Base-by-base conservation (phyloP, 2,329 filamentous ascomycete species). In the Metarhizium guizhouense region DNA sequence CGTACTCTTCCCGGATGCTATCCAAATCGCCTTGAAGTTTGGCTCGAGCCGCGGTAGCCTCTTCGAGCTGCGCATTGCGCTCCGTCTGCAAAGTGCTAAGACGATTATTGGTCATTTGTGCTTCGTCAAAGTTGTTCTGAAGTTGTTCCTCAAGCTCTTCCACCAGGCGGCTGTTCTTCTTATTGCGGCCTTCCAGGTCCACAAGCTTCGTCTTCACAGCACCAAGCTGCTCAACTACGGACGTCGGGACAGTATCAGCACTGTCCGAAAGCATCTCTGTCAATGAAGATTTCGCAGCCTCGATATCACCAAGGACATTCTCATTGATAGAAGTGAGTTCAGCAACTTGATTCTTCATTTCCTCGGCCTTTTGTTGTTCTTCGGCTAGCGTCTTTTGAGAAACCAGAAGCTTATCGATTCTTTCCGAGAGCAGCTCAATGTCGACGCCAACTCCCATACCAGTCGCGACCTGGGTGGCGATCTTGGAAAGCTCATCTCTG, bases 91-190 rank as follows among this genome's bases (percentile, higher is more conserved):
- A 77, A 51, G 88, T 86, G 53, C 92, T 96, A 54, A 97, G 76
- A 54, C 93, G 85, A 73, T 96, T 95, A 70, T 83, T 91, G 13
- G 86, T 85, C 57, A 84, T 77, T 67, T 96, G 90, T 58, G 93
- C 91, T 68, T 96, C 89, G 66, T 99, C 94, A 71, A 91, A 99
- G 73, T 94, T 96, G 68, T 82, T 90, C 67, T 93, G 92, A 54
- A 99, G 84, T 71, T 99, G 94, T 64, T 97, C 93, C 72, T 99
- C 94, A 5, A 99, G 84, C 72, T 99, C 93, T 69, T 97, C 90
- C 8, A 99, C 90, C 13, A 99, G 78, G 25, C 90, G 85, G 47
- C 89, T 88, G 70, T 94, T 95, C 79, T 95, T 96, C 75, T 90
- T 86, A 77, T 95, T 95, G 73, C 79, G 79, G 47, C 70, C 76